phyloP scores from a whole-genome alignment of 192 early-diverging fungal species.

The Chytriomyces hyalinus region DNA sequence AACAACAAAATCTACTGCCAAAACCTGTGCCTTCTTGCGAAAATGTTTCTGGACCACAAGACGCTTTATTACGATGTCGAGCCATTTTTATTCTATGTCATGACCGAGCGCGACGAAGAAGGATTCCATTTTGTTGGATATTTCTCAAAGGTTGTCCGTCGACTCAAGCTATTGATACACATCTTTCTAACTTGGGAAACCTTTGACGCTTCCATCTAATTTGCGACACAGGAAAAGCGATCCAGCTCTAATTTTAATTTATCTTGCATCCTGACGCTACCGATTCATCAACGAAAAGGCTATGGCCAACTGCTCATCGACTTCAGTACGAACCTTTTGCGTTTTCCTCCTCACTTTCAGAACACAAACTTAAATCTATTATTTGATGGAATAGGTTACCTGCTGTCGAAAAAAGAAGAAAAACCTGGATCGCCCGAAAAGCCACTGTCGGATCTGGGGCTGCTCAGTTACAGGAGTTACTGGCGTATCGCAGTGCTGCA shows the following conservation, averaged over 20 bases:
- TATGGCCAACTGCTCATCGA: conserved; percentile 93
- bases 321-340: conserved; percentile 72
- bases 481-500: background rate
- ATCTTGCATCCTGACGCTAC: conserved; percentile 93
- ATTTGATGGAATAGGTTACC: conserved; percentile 76
- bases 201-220: no score
- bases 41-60: conserved; percentile 96
- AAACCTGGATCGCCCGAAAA: conserved; percentile 88
- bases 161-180: background rate
- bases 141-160: conserved; percentile 84
- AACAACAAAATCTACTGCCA: conserved; percentile 91
- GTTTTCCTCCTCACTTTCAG: background rate
- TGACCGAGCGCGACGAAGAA: conserved; percentile 63
- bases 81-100: conserved; percentile 89
- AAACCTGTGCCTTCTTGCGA: conserved; percentile 90
- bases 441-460: conserved; percentile 87
- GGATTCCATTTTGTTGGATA: conserved; percentile 81
- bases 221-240: conserved; percentile 76
- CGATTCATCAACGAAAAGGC: conserved; percentile 89
- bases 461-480: conserved; percentile 71
- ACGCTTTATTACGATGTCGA: conserved; percentile 87
- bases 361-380: no score
- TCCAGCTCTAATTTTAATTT: conserved; percentile 88
- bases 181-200: no score
- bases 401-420: conserved; percentile 76